Conservation (phyloP, 1,284 basidiomycete genomes). For the Ceratobasidium sp. region DNA sequence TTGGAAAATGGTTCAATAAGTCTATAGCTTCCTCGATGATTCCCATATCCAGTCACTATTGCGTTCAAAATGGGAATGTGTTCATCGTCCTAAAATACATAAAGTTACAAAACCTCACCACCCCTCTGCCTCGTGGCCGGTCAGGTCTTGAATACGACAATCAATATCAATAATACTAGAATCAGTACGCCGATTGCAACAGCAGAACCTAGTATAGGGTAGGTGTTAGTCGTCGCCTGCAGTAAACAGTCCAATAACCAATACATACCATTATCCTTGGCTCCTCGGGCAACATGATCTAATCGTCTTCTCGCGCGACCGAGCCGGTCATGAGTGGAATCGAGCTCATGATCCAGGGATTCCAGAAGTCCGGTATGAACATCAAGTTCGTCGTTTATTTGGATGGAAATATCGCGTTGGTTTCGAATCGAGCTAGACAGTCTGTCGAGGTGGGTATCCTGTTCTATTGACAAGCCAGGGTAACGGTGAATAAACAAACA, state of each 20-base stretch:
- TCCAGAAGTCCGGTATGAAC: slow-evolving; percentile 49
- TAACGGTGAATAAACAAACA: not conserved
- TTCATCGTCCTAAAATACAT: slow-evolving; percentile 30
- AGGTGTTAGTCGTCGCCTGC: not conserved
- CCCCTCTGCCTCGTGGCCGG: not conserved
- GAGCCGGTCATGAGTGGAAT: slow-evolving; percentile 46
- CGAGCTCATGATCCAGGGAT: slow-evolving; percentile 48
- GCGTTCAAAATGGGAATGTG: slow-evolving; percentile 12
- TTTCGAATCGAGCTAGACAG: slow-evolving; percentile 49
- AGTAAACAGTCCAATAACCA: not conserved
- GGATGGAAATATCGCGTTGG: slow-evolving; percentile 49
- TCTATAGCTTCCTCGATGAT: not conserved
- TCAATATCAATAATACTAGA: slow-evolving; percentile 49
- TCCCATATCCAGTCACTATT: not conserved
- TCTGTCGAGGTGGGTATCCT: slow-evolving; percentile 49
- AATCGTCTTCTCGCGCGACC: slow-evolving; percentile 46
- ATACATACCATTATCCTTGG: slow-evolving; percentile 48
- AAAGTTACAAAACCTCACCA: slow-evolving; percentile 8
- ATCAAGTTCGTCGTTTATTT: slow-evolving; percentile 49
- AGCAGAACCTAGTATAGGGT: slow-evolving; percentile 44
- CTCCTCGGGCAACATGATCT: slow-evolving; percentile 47
- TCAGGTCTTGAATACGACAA: slow-evolving; percentile 50
- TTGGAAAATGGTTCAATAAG: slow-evolving; percentile 45
- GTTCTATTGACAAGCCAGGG: slow-evolving; percentile 32
- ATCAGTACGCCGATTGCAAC: slow-evolving; percentile 49